A percentile compares a stretch with the other conserved stretches of the same genome.
These are phyloP conservation scores for Sclerotiophoma versabilis DNA, from an alignment of 2,329 filamentous ascomycete species.

Conservation along the genomic window DNA sequence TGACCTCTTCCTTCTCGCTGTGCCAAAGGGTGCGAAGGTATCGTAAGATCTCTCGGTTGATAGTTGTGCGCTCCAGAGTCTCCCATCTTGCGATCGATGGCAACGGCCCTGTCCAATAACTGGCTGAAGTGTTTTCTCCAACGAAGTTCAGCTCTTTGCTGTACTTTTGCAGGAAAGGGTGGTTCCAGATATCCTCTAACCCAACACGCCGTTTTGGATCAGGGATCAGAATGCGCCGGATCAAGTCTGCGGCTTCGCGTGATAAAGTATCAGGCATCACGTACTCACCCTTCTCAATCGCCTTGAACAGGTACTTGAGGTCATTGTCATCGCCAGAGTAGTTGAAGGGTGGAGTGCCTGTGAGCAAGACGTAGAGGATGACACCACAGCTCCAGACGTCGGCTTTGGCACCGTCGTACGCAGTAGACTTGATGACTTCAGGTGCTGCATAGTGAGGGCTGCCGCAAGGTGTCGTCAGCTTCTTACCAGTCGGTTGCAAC, in stretches of 20 bases:
- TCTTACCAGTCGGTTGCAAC: conserved; percentile 79
- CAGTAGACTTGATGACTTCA: conserved; percentile 79
- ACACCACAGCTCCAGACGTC: conserved; percentile 91
- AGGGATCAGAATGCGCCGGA: conserved; percentile 78
- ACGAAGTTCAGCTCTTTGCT: conserved; percentile 72
- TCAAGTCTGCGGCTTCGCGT: conserved; percentile 76
- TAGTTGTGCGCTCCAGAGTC: conserved; percentile 67
- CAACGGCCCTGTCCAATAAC: conserved; percentile 61
- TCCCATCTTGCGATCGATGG: conserved; percentile 69
- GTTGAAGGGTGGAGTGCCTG: conserved; percentile 81
- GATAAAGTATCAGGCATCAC: conserved; percentile 61
- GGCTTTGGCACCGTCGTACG: conserved; percentile 83
- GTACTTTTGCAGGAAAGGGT: conserved; percentile 86
- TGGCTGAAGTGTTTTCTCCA: conserved; percentile 59
- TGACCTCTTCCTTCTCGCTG: conserved; percentile 74
- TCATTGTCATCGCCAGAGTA: conserved; percentile 58
- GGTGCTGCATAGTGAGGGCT: conserved; percentile 97
- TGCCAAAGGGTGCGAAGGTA: conserved; percentile 94
- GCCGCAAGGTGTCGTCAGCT: conserved; percentile 88
- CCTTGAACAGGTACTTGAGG: conserved; percentile 68
- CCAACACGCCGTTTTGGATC: conserved; percentile 81
- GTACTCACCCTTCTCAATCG: conserved; percentile 60
- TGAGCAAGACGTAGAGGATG: conserved; percentile 83
- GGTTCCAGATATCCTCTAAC: conserved; percentile 82
- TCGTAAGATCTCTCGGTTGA: conserved; percentile 82